Evolutionary conservation across 2,329 filamentous ascomycete species (phyloP).

Genomic region (Biscogniauxia mediterranea): DNA sequence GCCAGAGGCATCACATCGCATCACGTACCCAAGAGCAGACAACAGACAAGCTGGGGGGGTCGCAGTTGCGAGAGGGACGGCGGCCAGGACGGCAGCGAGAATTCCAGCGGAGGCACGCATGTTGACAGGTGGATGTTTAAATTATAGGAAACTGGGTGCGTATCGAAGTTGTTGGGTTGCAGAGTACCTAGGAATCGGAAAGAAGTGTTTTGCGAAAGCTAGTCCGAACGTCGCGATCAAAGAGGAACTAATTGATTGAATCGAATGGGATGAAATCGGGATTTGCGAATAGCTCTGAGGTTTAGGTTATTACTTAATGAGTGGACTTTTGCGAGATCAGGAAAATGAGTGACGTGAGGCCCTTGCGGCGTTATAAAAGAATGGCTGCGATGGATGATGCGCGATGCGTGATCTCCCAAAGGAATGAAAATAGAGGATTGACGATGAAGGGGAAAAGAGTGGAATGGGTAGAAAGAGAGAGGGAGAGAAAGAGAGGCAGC

Average conservation of each 20-base stretch:
- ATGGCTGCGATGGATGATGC: background rate
- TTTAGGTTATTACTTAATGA: background rate
- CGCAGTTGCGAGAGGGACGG: constrained; percentile 17
- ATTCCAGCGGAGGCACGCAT: constrained; percentile 21
- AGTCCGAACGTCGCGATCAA: background rate
- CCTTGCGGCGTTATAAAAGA: background rate
- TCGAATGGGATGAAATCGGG: background rate
- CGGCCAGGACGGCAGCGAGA: constrained; percentile 18
- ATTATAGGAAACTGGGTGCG: too few species aligned
- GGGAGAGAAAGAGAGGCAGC: too few species aligned
- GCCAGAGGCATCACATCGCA: background rate
- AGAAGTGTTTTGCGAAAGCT: background rate
- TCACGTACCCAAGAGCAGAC: constrained; percentile 23
- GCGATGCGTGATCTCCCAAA: background rate
- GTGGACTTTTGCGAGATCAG: background rate
- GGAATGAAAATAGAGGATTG: background rate
- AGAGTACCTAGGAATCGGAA: constrained; percentile 11
- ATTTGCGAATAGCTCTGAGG: background rate
- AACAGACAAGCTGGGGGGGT: constrained; percentile 22
- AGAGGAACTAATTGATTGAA: background rate
- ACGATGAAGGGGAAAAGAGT: background rate
- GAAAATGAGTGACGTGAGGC: background rate
- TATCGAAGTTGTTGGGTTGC: too few species aligned
- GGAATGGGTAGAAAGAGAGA: background rate
- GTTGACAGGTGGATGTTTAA: constrained; percentile 9